Conservation (phyloP, 257 asterid species). For the Salvia splendens region DNA sequence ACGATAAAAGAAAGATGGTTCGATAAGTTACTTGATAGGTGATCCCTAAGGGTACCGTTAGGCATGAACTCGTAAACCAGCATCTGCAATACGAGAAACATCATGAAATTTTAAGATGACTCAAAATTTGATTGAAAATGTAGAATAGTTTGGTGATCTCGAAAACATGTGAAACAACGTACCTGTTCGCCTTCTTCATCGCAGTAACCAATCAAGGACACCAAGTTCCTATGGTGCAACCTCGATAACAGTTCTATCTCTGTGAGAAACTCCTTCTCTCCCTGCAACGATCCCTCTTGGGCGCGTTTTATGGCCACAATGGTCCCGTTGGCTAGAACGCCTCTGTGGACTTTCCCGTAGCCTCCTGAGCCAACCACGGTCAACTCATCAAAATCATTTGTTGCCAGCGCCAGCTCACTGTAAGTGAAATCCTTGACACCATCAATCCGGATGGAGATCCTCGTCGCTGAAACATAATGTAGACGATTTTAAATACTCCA, state of each 20-base stretch:
- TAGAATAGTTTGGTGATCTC: background rate
- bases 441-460: constrained; percentile 70
- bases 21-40: constrained; percentile 64
- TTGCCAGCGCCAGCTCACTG: constrained; percentile 68
- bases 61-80: constrained; percentile 92
- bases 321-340: constrained; percentile 76
- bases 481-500: constrained; percentile 15
- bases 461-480: constrained; percentile 61
- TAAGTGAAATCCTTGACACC: constrained; percentile 80
- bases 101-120: background rate
- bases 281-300: constrained; percentile 89
- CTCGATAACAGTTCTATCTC: constrained; percentile 89
- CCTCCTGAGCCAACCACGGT: constrained; percentile 91
- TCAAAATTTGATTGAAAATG: background rate
- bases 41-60: constrained; percentile 84
- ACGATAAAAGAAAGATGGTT: background rate
- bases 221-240: constrained; percentile 88
- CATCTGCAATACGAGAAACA: constrained; percentile 66
- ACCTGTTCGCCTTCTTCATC: constrained; percentile 99
- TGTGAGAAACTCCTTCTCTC: constrained; percentile 92
- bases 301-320: constrained; percentile 94
- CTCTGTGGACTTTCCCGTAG: constrained; percentile 90
- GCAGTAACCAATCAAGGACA: constrained; percentile 82
- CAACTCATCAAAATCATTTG: constrained; percentile 56
- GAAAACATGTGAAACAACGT: constrained; percentile 17